Evolutionary conservation across 2,329 filamentous ascomycete species (phyloP), one percentile per base, ranked within the genome.

Genomic region (Cladosporium oxysporum): DNA sequence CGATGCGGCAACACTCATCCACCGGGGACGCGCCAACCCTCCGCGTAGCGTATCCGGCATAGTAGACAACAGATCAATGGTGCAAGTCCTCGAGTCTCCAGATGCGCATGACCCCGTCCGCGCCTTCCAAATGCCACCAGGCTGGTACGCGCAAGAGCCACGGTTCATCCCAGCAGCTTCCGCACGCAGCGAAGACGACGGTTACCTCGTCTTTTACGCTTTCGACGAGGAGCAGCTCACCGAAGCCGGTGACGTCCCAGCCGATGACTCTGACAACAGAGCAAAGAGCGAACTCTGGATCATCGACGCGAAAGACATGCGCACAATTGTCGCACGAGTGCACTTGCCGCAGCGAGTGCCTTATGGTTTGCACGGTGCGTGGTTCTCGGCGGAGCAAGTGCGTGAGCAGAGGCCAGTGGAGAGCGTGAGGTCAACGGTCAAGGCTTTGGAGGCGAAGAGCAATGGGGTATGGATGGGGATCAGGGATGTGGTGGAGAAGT

Each of bases 201-300:
- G 90, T 0, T 91, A 84, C 77, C 78, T 91, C 0, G 77, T 91
- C 5, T 88, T 86, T 55, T 91, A 90, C 69, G 88, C 89, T 1
- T 91, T 91, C 68, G 87, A 91, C 68, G 89, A 91, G 70, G 80
- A 81, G 1, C 88, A 91, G 72, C 78, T 91, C 0, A 52, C 62
- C 5, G 28, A 41, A 3, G 63, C 67, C 26, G 76, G 76, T 12
- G 73, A 75, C 14, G 72, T 75, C 4, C 73, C 73, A 4, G 31
- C 61, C 0, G 81, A 87, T n/a, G 65, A 76, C 0, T 75, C 79
- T 0, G 75, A 76, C 1, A 53, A 26, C 3, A 61, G 71, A 11
- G 80, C 85, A 0, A 79, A 73, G 28, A 88, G 85, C 35, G 88
- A 91, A 74, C 78, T 91, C 0, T 92, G 89, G 89, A 80, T 91